phyloP scores from a whole-genome alignment of 176 grass and related monocot genomes.

The Bonia amplexicaulis region DNA sequence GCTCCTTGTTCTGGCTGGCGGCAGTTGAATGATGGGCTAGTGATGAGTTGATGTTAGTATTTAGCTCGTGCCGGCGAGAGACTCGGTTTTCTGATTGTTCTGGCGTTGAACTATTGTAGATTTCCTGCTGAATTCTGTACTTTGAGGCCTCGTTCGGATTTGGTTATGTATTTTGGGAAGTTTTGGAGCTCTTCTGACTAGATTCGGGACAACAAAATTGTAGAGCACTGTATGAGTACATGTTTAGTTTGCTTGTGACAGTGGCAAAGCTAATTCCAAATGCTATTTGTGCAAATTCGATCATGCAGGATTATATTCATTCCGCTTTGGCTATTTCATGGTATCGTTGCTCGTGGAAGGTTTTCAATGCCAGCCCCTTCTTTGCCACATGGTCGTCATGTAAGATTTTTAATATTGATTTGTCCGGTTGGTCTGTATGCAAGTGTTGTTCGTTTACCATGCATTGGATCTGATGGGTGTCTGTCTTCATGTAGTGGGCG shows the following conservation, averaged over 20 bases:
- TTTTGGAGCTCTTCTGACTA: neutral
- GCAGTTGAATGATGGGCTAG: neutral
- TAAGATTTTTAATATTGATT: slow-evolving; percentile 33
- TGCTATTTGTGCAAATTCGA: slow-evolving; percentile 10
- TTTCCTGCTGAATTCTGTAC: neutral
- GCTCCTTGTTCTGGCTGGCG: neutral
- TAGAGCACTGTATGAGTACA: neutral
- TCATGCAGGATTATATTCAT: slow-evolving; percentile 74
- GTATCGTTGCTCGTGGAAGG: slow-evolving; percentile 66
- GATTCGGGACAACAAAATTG: neutral
- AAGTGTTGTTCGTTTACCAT: neutral
- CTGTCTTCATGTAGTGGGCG: slow-evolving; percentile 58
- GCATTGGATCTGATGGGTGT: slow-evolving; percentile 10
- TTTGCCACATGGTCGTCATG: slow-evolving; percentile 80
- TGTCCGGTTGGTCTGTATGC: neutral
- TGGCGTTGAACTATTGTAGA: neutral
- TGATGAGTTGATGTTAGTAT: neutral
- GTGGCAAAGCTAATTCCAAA: neutral
- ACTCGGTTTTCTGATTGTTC: neutral
- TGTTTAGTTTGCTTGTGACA: neutral
- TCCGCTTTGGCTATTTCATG: slow-evolving; percentile 96
- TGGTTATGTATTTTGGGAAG: neutral
- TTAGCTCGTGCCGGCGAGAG: neutral
- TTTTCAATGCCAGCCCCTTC: slow-evolving; percentile 97
- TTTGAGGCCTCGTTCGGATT: neutral